Conservation (phyloP, 2,329 filamentous ascomycete species). For the Phoma sp. region DNA sequence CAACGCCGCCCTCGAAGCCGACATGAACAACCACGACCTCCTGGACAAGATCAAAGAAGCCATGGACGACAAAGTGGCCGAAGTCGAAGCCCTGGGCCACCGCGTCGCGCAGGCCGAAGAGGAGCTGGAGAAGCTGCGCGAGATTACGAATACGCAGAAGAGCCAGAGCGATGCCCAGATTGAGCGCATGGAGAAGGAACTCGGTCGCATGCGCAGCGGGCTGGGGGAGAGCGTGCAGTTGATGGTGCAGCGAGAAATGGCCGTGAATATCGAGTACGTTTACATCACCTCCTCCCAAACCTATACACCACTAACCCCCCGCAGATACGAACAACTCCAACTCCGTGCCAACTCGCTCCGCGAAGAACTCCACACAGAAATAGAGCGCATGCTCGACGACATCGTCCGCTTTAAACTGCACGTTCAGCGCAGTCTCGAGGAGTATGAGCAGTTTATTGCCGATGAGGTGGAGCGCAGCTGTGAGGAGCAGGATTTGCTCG, state of each 20-base stretch:
- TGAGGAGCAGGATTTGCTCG: slow-evolving; percentile 55
- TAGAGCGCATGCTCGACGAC: slow-evolving; percentile 94
- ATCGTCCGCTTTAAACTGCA: slow-evolving; percentile 99
- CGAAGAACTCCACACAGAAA: slow-evolving; percentile 97
- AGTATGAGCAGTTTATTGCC: slow-evolving; percentile 91
- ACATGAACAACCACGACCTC: slow-evolving; percentile 93
- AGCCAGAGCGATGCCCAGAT: slow-evolving; percentile 90
- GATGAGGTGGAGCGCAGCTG: slow-evolving; percentile 81
- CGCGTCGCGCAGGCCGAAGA: slow-evolving; percentile 86
- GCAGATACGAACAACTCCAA: slow-evolving; percentile 88
- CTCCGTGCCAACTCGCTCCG: slow-evolving; percentile 80
- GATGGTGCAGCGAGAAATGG: slow-evolving; percentile 95
- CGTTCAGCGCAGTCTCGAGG: slow-evolving; percentile 88
- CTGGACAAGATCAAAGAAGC: slow-evolving; percentile 95
- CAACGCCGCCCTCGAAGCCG: slow-evolving; percentile 80
- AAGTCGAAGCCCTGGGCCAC: slow-evolving; percentile 91
- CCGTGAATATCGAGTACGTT: slow-evolving; percentile 89
- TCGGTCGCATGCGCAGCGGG: slow-evolving; percentile 88
- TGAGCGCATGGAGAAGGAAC: slow-evolving; percentile 97
- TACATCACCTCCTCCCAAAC: background rate
- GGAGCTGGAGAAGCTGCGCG: slow-evolving; percentile 92
- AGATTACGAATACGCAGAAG: slow-evolving; percentile 84
- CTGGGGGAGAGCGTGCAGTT: slow-evolving; percentile 86
- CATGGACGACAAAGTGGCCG: slow-evolving; percentile 91
- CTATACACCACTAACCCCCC: background rate